Evolutionary conservation across 768 basidiomycete genomes (phyloP), one percentile per base, ranked within the genome.

Genomic region (Pulveroboletus ravenelii): DNA sequence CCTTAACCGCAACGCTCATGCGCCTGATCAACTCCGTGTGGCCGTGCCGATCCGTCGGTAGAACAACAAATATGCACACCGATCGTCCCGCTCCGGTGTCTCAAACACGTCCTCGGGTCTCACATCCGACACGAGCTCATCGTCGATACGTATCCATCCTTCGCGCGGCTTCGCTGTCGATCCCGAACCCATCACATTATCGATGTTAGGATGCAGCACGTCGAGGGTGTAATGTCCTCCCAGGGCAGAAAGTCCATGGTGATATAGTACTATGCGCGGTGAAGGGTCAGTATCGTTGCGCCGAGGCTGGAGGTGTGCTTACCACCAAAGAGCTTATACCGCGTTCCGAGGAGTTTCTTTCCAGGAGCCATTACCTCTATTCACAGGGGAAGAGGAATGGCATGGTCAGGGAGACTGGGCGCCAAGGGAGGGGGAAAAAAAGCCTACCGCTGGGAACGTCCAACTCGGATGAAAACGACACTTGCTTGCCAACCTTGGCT

Each of bases 171-270:
- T 64, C 9, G 53, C 49, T 6, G 41, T 51, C 15, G 54, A 44
- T 35, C 59, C 59, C 9, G 38, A 29, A 5, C 49, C 47, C n/a
- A 46, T 41, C 48, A 55, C 62, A 10, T 76, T 70, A 65, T 77
- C 80, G 32, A 84, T 76, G 55, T 79, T 79, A 3, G 86, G 87
- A 58, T 90, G 85, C 2, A 94, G 72, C 10, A 94, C 87, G 60
- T 93, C 88, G 41, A 95, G 80, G 3, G 94, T 98, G 71, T 97
- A 98, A 68, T 97, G 95, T 1, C 95, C 95, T 3, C 93, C 93
- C 1, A 85, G 85, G 0, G 95, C 92, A 7, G 89, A 89, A 27
- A 77, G 73, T 2, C 95, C 95, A 58, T 99, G 94, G 66, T 99
- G 95, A 67, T 97, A 97, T 12, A 97, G 71, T 9, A 84, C 95